phyloP scores from a whole-genome alignment of 257 asterid species.

The Primulina tabacum region DNA sequence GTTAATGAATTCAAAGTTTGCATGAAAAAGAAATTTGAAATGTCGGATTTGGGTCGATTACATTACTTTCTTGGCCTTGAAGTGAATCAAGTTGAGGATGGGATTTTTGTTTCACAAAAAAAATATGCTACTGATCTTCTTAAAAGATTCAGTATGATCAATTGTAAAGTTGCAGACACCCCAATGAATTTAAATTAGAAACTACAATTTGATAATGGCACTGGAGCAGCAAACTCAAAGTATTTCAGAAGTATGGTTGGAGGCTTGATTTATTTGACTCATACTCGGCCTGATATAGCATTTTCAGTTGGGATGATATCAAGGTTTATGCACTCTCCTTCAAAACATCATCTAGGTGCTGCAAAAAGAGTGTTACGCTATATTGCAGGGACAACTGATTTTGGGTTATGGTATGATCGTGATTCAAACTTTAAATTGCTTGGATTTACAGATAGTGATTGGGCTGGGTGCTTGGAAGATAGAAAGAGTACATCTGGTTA shows the following conservation, averaged over 20 bases:
- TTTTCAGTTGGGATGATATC: no score
- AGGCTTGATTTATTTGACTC: no score
- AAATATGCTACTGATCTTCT: background rate
- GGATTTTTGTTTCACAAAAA: slow-evolving; percentile 10
- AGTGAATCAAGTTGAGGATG: slow-evolving; percentile 3
- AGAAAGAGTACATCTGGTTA: no score
- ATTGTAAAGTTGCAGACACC: background rate
- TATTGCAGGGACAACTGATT: no score
- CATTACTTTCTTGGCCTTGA: slow-evolving; percentile 13
- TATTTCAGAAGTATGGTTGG: background rate
- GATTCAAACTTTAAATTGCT: no score
- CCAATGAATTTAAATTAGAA: background rate
- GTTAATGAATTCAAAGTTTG: background rate
- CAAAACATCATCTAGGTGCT: no score
- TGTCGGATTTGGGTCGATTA: slow-evolving; percentile 5
- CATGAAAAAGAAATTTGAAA: slow-evolving; percentile 15
- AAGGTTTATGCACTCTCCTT: no score
- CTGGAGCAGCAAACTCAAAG: background rate
- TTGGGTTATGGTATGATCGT: no score
- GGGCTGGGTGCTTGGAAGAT: no score
- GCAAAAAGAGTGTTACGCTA: no score
- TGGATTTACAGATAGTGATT: no score
- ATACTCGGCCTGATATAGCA: no score
- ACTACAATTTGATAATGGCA: background rate
- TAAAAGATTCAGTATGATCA: background rate